Evolutionary conservation across 352 stramenopile species (phyloP), one percentile per base, ranked within the genome.

Genomic region (Saprolegnia parasitica): DNA sequence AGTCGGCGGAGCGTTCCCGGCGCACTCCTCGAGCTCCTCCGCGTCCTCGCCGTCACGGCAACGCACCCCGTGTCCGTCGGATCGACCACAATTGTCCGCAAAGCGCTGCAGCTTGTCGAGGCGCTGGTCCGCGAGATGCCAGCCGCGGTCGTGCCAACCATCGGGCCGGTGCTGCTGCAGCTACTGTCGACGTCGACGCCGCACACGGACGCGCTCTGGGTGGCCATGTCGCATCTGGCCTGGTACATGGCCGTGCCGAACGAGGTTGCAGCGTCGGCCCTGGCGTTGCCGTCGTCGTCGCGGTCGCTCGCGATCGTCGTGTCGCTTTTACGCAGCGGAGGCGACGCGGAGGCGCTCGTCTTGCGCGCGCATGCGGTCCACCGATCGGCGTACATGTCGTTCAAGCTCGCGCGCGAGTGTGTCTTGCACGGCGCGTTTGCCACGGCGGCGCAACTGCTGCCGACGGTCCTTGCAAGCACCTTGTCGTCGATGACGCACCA

Each of bases 371-470:
- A n/a, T 10, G 42, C 42, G 4, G 13, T 3, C 13, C 42, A 49
- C 42, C 42, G 42, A 49, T 49, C 35, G 15, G n/a, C 37, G 29
- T 70, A 20, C 13, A 13, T 49, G n/a, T 6, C 24, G 10, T 70
- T 42, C 24, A 9, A 61, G 45, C 13, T 61, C 10, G 63, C 63
- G 10, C 63, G 63, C 5, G 63, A 70, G 52, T 62, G 45, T 39
- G 20, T 70, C 9, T n/a, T 70, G 32, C 63, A 63, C 26, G 63
- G 63, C 13, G 63, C 37, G 3, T 70, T 70, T 56, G 46, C 20
- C 2, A 13, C 42, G 16, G 63, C 63, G 4, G 0, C 20, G 20
- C 5, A 35, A 11, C 20, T 70, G 8, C 26, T 67, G 13, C n/a
- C 37, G 20, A 8, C 1, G 1, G 13, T 67, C 20, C 1, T 21